Conservation (phyloP, 495 filamentous ascomycete species). For the Trichocladium uniseriatum region DNA sequence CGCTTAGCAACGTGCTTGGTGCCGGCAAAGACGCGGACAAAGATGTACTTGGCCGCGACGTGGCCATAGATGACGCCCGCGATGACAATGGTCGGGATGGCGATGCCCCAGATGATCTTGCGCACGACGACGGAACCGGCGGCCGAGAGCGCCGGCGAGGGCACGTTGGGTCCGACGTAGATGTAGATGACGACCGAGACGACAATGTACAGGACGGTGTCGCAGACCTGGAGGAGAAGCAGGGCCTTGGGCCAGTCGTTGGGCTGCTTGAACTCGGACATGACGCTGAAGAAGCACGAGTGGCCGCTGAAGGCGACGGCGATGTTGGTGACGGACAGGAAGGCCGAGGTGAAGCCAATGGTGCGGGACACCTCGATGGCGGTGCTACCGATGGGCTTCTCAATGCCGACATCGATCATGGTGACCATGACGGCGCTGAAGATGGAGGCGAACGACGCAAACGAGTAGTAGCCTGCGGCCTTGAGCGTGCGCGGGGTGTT, state of each 20-base stretch:
- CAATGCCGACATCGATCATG: constrained; percentile 18
- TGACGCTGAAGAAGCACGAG: constrained; percentile 19
- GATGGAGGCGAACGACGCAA: constrained; percentile 15
- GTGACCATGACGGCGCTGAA: constrained; percentile 17
- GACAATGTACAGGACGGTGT: constrained; percentile 15
- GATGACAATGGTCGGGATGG: constrained; percentile 55
- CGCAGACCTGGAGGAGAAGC: constrained; percentile 11
- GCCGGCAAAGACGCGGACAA: constrained; percentile 41
- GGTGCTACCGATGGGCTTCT: constrained; percentile 13
- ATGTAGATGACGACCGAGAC: constrained; percentile 43
- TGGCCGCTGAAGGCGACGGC: constrained; percentile 18
- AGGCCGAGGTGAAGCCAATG: constrained; percentile 11
- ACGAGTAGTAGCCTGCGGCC: constrained; percentile 16
- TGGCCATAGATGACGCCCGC: constrained; percentile 55
- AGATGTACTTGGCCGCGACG: constrained; percentile 43
- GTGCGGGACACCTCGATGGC: constrained; percentile 6
- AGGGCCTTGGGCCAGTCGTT: constrained; percentile 19
- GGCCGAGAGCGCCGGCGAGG: constrained; percentile 22
- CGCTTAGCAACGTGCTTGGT: constrained; percentile 12
- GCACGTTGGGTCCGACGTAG: constrained; percentile 49
- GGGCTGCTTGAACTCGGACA: constrained; percentile 16
- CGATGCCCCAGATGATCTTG: constrained; percentile 60
- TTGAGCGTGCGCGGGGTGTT: constrained; percentile 12
- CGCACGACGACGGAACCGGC: constrained; percentile 14
- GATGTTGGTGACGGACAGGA: constrained; percentile 16